Base-by-base conservation (phyloP, 768 basidiomycete species). In the Antrodiella citrinella region DNA sequence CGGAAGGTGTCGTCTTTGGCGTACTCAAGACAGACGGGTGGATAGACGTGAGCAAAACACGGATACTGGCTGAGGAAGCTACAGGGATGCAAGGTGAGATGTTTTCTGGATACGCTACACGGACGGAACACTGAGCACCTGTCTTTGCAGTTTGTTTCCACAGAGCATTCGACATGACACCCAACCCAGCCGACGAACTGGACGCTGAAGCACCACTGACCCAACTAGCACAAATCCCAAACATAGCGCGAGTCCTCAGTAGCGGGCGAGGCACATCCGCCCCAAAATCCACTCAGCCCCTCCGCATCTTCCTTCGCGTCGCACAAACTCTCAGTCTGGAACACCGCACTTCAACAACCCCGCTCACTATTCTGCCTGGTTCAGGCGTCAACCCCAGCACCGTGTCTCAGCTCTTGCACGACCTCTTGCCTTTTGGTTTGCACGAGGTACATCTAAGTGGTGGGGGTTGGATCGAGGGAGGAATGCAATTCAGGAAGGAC, bases 391-490 rank as follows among this genome's bases (percentile, higher is more conserved):
- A 84, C 55, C 61, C 72, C 4, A 58, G 68, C 7, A 87, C 77
- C 1, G 66, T 82, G n/a, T 61, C 67, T 1, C 47, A 55, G 10
- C 43, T 91, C 26, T 67, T 87, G 45, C 57, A 71, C 19, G 56
- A 65, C 18, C 68, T 90, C 30, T 57, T 80, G 20, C 76, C 80
- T 0, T 65, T 73, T 21, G 84, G 83, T 4, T 62, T 88, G 20
- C 67, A 66, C 20, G 87, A 91, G 62, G 69, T 91, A 1, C 89
- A 91, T 61, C 60, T 90, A 51, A 90, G 87, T 54, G 89, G 79
- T 0, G 87, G 84, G 2, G 59, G 62, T 25, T 90, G 84, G 84
- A 45, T 73, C 0, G 71, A 77, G 4, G 69, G 84, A 41, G 62
- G 55, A 44, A 84, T 82, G 74, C 12, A 53, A 10, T 74, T 73